Base-by-base conservation (phyloP, 2,329 filamentous ascomycete genomes). In the Calonectria fujianensis region DNA sequence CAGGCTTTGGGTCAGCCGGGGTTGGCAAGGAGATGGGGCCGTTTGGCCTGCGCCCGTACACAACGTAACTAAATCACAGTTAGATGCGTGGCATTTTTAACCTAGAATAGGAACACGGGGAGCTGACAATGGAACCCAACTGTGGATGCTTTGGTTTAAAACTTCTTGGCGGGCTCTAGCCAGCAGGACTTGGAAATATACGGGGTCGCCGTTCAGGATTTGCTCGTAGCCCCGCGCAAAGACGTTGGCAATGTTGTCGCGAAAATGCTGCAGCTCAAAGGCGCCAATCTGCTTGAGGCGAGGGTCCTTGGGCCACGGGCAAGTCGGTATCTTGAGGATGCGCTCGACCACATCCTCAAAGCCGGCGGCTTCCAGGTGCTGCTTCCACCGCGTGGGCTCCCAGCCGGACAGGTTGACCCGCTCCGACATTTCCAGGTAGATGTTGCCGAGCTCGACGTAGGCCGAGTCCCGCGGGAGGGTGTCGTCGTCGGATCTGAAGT, bases 331-430 rank as follows among this genome's bases (percentile, higher is more conserved):
- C 73, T 83, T 84, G 57, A 80, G 79, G 1, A 79, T 66, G 0
- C 63, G 74, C 73, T 84, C 80, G 0, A 79, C 73, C 1, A 85
- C 74, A 24, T 85, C 79, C 18, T 82, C 78, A 63, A 84, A 86
- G 16, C 83, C 84, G 1, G 77, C 80, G 0, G 82, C 77, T 59
- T 80, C 67, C n/a, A 86, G 79, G 29, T 75, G 70, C 3, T 65
- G 48, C 63, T 76, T 82, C 75, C 80, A 79, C 10, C 73, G 70
- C 16, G 76, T 72, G 20, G 78, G 77, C 29, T 82, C 77, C 61
- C 68, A 74, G 18, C 77, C 78, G 7, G 78, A 77, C 18, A 77
- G 70, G n/a, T 73, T 73, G 29, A 81, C 74, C 18, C 74, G 65
- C 24, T 75, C 73, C 13, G 79, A 75, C 77, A 81, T 82, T 2